phyloP scores from a whole-genome alignment of 257 asterid species.

The Jacaranda copaia region DNA sequence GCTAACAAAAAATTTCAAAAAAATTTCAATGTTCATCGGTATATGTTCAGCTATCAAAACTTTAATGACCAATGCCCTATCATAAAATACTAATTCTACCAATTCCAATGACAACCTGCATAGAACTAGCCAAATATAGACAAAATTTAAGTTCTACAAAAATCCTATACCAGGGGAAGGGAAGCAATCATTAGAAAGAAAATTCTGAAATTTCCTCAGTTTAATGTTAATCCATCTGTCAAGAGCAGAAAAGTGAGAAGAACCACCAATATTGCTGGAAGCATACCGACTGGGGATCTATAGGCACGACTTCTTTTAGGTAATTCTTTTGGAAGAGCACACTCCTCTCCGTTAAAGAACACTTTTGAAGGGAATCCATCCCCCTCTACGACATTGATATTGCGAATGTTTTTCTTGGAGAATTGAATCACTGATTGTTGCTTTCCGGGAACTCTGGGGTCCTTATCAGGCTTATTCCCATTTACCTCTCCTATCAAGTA shows the following conservation, averaged over 20 bases:
- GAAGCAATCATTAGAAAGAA: slow-evolving; percentile 1
- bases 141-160: not conserved
- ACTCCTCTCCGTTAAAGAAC: slow-evolving; percentile 71
- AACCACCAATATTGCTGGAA: slow-evolving; percentile 44
- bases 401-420: slow-evolving; percentile 48
- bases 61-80: not conserved
- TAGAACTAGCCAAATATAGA: not conserved
- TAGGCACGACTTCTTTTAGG: slow-evolving; percentile 39
- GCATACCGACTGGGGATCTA: slow-evolving; percentile 34
- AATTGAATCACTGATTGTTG: slow-evolving; percentile 69
- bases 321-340: slow-evolving; percentile 57
- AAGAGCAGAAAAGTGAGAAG: slow-evolving; percentile 48
- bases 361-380: slow-evolving; percentile 72
- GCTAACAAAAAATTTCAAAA: not conserved
- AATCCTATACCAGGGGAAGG: slow-evolving; percentile 8
- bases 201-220: slow-evolving; percentile 39
- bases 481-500: slow-evolving; percentile 58
- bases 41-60: slow-evolving; percentile 11
- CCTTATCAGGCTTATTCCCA: slow-evolving; percentile 54
- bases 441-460: slow-evolving; percentile 69
- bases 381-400: slow-evolving; percentile 47
- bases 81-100: too few relatives aligned
- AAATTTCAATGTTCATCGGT: not conserved
- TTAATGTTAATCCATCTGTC: slow-evolving; percentile 36
- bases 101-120: not conserved